Percentiles rank a stretch among this genome's conserved stretches.
Conservation (phyloP, 2,329 filamentous ascomycete species). For the Diaporthe velutina region DNA sequence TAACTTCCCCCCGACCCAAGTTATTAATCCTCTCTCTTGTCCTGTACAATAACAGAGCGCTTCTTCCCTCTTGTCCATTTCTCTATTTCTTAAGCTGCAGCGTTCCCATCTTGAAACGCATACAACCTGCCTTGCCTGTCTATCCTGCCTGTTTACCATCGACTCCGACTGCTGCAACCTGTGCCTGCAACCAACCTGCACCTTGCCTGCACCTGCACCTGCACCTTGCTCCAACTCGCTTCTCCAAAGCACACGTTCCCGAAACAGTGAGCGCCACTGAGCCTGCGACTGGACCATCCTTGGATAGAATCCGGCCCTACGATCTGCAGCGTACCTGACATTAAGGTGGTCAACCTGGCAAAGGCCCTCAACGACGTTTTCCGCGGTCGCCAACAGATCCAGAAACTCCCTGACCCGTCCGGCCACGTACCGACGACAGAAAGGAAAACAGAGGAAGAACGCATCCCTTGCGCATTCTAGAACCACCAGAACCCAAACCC, state of each 20-base stretch:
- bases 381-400: constrained; percentile 26
- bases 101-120: constrained; percentile 35
- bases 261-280: constrained; percentile 22
- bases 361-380: constrained; percentile 29
- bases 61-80: constrained; percentile 33
- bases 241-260: constrained; percentile 29
- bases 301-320: constrained; percentile 35
- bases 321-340: constrained; percentile 41
- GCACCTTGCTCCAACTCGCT: constrained; percentile 28
- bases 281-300: constrained; percentile 37
- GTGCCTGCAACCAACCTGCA: constrained; percentile 25
- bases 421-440: constrained; percentile 20
- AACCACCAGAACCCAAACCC: constrained; percentile 30
- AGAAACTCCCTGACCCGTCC: constrained; percentile 24
- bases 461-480: constrained; percentile 37
- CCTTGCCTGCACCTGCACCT: constrained; percentile 5
- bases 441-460: not conserved
- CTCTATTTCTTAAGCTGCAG: constrained; percentile 24
- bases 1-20: constrained; percentile 32
- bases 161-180: constrained; percentile 18
- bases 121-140: constrained; percentile 1
- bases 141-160: not conserved
- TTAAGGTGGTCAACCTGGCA: constrained; percentile 30
- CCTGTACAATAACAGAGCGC: constrained; percentile 36
- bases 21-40: constrained; percentile 36